Conservation (phyloP, 1,139 yeast species). For the Zygosaccharomyces sapae region DNA sequence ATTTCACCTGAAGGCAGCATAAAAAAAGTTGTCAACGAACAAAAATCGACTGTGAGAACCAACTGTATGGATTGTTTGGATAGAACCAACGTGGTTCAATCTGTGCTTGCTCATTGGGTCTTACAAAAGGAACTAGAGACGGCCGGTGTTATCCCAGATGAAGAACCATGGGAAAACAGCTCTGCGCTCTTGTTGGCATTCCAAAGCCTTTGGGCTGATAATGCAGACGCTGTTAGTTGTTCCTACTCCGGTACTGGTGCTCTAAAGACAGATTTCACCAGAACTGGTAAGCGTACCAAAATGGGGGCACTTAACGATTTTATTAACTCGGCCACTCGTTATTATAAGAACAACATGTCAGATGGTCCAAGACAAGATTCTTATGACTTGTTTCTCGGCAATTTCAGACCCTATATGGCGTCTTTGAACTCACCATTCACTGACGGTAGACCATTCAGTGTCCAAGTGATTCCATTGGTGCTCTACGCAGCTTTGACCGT, state of each 20-base stretch:
- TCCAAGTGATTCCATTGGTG: conserved; percentile 75
- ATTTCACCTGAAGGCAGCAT: conserved; percentile 28
- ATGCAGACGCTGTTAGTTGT: conserved; percentile 88
- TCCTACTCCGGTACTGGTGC: conserved; percentile 98
- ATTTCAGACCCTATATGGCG: conserved; percentile 58
- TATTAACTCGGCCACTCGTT: conserved; percentile 77
- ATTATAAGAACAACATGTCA: conserved; percentile 73
- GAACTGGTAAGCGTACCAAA: conserved; percentile 87
- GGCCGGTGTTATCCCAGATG: conserved; percentile 35
- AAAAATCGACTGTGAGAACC: conserved; percentile 78
- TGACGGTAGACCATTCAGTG: conserved; percentile 68
- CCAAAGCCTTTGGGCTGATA: conserved; percentile 95
- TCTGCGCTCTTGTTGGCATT: conserved; percentile 60
- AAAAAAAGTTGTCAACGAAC: conserved; percentile 39
- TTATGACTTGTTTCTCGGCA: conserved; percentile 82
- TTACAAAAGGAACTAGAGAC: conserved; percentile 66
- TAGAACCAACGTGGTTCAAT: conserved; percentile 95
- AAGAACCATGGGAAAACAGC: conserved; percentile 52
- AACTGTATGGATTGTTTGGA: conserved; percentile 99
- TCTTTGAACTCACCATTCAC: conserved; percentile 63
- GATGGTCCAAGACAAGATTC: conserved; percentile 97
- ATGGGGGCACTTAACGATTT: conserved; percentile 81
- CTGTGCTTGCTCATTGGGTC: conserved; percentile 83
- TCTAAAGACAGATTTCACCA: conserved; percentile 89
- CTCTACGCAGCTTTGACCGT: conserved; percentile 69